Evolutionary conservation across 2,329 filamentous ascomycete genomes (phyloP).

Genomic region (Xylaria sp.): DNA sequence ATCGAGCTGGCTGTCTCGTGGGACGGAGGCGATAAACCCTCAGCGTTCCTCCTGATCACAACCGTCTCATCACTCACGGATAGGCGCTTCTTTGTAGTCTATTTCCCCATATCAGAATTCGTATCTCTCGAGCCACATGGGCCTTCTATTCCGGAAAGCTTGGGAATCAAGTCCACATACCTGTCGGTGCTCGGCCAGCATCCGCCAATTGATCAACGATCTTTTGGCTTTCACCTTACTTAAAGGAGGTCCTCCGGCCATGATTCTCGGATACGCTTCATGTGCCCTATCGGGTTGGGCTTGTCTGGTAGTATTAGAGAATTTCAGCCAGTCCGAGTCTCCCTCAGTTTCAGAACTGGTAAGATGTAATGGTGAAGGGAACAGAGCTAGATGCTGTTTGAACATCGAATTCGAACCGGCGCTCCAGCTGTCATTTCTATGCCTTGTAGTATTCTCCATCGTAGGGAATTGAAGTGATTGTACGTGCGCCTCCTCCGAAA

Average conservation of each 20-base stretch:
- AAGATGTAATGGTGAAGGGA: constrained; percentile 12
- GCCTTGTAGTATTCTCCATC: constrained; percentile 13
- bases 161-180: no score
- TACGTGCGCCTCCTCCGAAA: constrained; percentile 24
- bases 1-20: neutral
- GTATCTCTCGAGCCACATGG: no score
- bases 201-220: constrained; percentile 11
- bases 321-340: neutral
- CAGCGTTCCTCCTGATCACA: neutral
- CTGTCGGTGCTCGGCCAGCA: constrained; percentile 9
- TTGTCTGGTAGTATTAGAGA: neutral
- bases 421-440: constrained; percentile 7
- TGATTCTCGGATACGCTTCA: neutral
- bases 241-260: neutral
- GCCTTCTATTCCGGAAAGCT: no score
- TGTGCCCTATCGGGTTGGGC: neutral
- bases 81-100: constrained; percentile 6
- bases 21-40: neutral
- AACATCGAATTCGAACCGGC: constrained; percentile 2
- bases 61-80: neutral
- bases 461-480: constrained; percentile 21
- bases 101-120: constrained; percentile 1
- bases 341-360: constrained; percentile 5
- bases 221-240: constrained; percentile 5
- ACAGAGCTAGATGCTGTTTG: neutral